These are phyloP conservation scores for Breviolum minutum DNA, from an alignment of 73 alveolate species.

Conservation along the genomic window DNA sequence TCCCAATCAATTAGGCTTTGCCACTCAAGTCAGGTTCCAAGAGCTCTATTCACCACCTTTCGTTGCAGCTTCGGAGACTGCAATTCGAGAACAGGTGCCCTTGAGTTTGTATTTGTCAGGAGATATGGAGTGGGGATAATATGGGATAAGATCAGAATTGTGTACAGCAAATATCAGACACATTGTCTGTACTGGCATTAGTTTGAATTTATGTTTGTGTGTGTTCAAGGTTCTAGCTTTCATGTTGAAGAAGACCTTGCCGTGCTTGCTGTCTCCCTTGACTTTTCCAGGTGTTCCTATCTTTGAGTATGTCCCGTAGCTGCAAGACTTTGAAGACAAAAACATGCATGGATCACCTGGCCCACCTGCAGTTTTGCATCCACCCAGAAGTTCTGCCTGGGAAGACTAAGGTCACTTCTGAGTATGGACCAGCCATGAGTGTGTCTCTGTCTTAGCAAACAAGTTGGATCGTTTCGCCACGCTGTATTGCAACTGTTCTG, in stretches of 20 bases:
- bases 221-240: too few relatives aligned
- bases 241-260: too few relatives aligned
- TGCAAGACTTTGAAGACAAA: neutral
- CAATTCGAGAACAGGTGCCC: slow-evolving; percentile 39
- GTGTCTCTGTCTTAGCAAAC: neutral
- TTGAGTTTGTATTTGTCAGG: neutral
- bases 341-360: too few relatives aligned
- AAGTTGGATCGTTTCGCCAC: neutral
- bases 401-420: neutral
- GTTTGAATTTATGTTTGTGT: too few relatives aligned
- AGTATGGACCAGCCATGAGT: slow-evolving; percentile 9
- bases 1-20: neutral
- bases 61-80: slow-evolving; percentile 81
- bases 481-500: too few relatives aligned
- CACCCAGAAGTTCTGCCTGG: neutral
- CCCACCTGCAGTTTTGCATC: too few relatives aligned
- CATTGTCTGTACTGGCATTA: too few relatives aligned
- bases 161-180: too few relatives aligned
- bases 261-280: neutral
- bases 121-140: neutral
- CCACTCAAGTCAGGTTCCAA: slow-evolving; percentile 8
- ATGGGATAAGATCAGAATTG: too few relatives aligned
- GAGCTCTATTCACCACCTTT: slow-evolving; percentile 52
- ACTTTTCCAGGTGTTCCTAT: slow-evolving; percentile 22
- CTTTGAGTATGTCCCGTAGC: slow-evolving; percentile 43